These are phyloP conservation scores for Pyrenopolyporus hunteri DNA, from an alignment of 495 filamentous ascomycete genomes.

Conservation along the genomic window DNA sequence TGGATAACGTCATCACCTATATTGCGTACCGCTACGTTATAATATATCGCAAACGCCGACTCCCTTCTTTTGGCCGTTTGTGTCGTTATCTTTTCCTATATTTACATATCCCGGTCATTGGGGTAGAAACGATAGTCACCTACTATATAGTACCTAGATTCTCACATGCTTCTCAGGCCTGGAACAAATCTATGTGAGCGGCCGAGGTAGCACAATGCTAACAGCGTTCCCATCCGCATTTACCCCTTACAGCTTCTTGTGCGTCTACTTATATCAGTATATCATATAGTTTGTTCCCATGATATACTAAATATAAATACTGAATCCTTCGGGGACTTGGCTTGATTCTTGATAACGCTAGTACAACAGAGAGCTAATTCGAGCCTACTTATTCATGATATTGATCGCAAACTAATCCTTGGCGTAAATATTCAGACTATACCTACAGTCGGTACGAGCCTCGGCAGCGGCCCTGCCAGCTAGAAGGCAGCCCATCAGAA, in stretches of 20 bases:
- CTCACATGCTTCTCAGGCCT: not conserved
- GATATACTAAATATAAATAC: not conserved
- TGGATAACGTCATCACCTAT: no score
- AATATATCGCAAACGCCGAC: constrained; percentile 7
- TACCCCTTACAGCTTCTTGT: not conserved
- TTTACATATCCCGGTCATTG: no score
- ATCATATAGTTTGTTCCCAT: not conserved
- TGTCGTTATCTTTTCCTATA: not conserved
- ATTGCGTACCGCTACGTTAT: not conserved
- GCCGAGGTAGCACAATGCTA: not conserved
- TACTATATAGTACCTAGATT: no score
- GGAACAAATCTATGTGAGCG: not conserved
- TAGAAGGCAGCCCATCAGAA: no score
- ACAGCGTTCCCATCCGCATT: not conserved
- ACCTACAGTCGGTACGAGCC: not conserved
- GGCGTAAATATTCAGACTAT: not conserved
- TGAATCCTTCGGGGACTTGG: not conserved
- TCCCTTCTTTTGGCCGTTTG: constrained; percentile 6
- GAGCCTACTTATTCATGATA: not conserved
- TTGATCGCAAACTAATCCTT: not conserved
- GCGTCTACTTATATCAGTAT: not conserved
- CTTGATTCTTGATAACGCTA: not conserved
- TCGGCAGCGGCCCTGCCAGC: not conserved
- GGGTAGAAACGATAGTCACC: no score
- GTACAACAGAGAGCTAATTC: not conserved